Conservation (phyloP, 257 asterid species). For the Scutellaria minor region DNA sequence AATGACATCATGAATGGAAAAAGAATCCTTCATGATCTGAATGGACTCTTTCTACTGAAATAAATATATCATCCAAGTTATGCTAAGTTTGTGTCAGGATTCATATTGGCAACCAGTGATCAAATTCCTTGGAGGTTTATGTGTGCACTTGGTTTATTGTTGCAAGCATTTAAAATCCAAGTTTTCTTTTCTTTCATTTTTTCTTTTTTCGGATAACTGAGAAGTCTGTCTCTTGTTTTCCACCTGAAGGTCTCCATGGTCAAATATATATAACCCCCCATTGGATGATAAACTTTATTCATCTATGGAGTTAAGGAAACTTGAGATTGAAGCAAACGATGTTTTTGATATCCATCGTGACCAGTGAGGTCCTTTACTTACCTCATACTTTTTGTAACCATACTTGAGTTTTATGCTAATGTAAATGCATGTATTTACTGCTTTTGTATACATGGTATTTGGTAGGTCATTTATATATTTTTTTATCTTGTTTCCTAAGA, state of each 20-base stretch:
- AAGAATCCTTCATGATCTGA: no score
- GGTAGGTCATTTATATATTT: not conserved
- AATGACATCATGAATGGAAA: not conserved
- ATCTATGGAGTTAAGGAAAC: conserved; percentile 84
- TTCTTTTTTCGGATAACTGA: conserved; percentile 1
- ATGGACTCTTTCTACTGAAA: no score
- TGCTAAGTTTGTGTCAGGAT: no score
- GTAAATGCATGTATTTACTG: conserved; percentile 2
- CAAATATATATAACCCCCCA: conserved; percentile 87
- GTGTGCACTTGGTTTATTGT: conserved; percentile 11
- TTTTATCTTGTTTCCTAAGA: conserved; percentile 33
- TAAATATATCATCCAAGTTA: no score
- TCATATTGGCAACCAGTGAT: no score
- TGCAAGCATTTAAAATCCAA: conserved; percentile 16
- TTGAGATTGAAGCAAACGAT: conserved; percentile 96
- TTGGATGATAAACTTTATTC: conserved; percentile 84
- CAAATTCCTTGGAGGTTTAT: conserved; percentile 5
- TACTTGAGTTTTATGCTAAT: conserved; percentile 17
- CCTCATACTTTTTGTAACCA: conserved; percentile 54
- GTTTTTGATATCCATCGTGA: conserved; percentile 92
- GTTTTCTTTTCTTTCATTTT: not conserved
- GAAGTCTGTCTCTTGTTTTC: conserved; percentile 26
- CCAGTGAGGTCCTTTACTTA: conserved; percentile 96
- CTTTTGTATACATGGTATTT: conserved; percentile 12
- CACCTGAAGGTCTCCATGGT: conserved; percentile 88